Percentiles rank a stretch among this genome's conserved stretches.
Evolutionary conservation across 441 rosid genomes (phyloP).

Genomic region (Erysimum cheiri): DNA sequence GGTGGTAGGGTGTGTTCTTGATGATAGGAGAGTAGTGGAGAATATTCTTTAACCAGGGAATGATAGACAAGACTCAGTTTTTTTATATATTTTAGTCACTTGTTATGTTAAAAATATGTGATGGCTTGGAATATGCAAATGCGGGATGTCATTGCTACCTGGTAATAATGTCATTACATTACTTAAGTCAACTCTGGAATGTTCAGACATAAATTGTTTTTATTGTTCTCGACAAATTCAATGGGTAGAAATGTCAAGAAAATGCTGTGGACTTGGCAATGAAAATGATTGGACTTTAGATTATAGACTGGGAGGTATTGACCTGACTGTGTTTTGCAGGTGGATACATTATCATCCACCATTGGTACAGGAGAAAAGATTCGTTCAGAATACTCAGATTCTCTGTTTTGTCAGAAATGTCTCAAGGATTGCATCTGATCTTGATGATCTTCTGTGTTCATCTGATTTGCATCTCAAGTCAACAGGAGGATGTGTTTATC

Average conservation of each 20-base stretch:
- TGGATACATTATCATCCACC: slow-evolving; percentile 5
- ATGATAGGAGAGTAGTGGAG: slow-evolving; percentile 29
- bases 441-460: slow-evolving; percentile 31
- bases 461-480: slow-evolving; percentile 36
- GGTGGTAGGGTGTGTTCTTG: slow-evolving; percentile 1
- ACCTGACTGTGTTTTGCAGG: slow-evolving; percentile 16
- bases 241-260: not conserved
- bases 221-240: not conserved
- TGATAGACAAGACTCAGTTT: too few species aligned
- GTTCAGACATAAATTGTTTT: not conserved
- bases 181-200: slow-evolving; percentile 29
- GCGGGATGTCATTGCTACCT: slow-evolving; percentile 13
- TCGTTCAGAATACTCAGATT: slow-evolving; percentile 8
- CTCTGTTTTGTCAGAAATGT: slow-evolving; percentile 13
- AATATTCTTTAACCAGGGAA: slow-evolving; percentile 18
- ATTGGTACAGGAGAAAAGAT: slow-evolving; percentile 11
- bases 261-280: slow-evolving; percentile 8
- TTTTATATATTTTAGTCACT: too few species aligned
- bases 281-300: slow-evolving; percentile 19
- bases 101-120: not conserved
- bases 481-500: slow-evolving; percentile 41
- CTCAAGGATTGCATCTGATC: slow-evolving; percentile 21
- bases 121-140: slow-evolving; percentile 16
- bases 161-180: slow-evolving; percentile 5
- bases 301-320: slow-evolving; percentile 13